Base-by-base conservation (phyloP, 176 grass and related monocot genomes). In the Bothriochloa decipiens region DNA sequence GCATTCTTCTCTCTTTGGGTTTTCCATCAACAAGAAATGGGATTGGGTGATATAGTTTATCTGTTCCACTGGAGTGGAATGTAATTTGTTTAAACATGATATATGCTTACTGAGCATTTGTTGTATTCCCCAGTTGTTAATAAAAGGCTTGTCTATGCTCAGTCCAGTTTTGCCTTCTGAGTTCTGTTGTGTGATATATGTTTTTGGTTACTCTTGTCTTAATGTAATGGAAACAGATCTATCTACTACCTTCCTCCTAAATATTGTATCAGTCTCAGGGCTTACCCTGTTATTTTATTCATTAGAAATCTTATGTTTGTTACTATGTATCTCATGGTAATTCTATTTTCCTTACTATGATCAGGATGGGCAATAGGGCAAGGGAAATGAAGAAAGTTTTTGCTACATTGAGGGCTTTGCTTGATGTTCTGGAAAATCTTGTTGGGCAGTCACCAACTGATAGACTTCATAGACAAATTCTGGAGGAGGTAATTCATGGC, bases 351-450 rank as follows among this genome's bases (percentile, higher is more conserved):
- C 81, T 49, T 58, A 65, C n/a, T 90, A 43, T 26, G 27, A 53
- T 15, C 78, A 97, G 95, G 81, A 92, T 98, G 85, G 87, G 85
- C 86, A 49, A 67, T 57, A 90, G 86, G 75, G 86, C 85, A 72
- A 3, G 53, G 40, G 50, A 98, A 87, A 98, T 98, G 93, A 95
- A 91, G 84, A 98, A 98, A 81, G 81, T 92, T 23, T 95, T 90
- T 92, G 89, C 79, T 57, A 98, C 91, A 81, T 83, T 98, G 88
- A 88, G 89, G 87, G 91, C 93, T 78, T 82, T 98, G 85, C 83
- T 98, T 81, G 91, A 94, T 93, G 93, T 95, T 71, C 55, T 98
- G 47, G 91, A 92, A 75, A 76, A 87, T 84, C 87, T 98, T 68
- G 91, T 95, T 70, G 83, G 83, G 32, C 55, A 88, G 55, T 85